These are phyloP conservation scores for Clathrus columnatus DNA, from an alignment of 768 basidiomycete species.

Conservation along the genomic window DNA sequence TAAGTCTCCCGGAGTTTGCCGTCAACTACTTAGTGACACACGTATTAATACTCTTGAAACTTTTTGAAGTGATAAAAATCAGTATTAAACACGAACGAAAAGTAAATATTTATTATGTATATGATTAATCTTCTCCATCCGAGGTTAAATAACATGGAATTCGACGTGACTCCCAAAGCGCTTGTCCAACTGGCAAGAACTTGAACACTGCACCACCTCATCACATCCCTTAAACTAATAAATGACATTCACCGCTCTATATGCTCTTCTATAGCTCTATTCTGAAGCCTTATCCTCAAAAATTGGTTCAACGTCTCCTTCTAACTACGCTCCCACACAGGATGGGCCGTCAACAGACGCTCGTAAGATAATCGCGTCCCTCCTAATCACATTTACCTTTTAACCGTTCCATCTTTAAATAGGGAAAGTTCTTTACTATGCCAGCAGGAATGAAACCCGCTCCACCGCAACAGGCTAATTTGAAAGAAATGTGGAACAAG, in stretches of 20 bases:
- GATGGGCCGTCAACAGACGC: conserved; percentile 70
- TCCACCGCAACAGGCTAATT: conserved; percentile 70
- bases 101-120: too few species aligned
- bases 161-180: too few species aligned
- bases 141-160: too few species aligned
- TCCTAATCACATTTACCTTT: neutral
- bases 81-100: too few species aligned
- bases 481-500: conserved; percentile 65
- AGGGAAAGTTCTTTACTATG: conserved; percentile 75
- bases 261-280: neutral
- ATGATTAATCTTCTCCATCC: too few species aligned
- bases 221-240: neutral
- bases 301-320: neutral
- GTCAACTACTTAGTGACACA: conserved; percentile 2
- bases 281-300: neutral
- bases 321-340: neutral
- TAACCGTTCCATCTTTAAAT: neutral
- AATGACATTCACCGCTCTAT: neutral
- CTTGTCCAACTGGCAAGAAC: too few species aligned
- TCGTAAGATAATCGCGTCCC: conserved; percentile 25
- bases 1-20: conserved; percentile 29
- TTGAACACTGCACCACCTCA: too few species aligned
- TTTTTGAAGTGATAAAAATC: conserved; percentile 11
- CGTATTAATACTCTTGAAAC: conserved; percentile 4
- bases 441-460: conserved; percentile 54